Conservation (phyloP, 2,329 filamentous ascomycete species). For the Nemania sp. region DNA sequence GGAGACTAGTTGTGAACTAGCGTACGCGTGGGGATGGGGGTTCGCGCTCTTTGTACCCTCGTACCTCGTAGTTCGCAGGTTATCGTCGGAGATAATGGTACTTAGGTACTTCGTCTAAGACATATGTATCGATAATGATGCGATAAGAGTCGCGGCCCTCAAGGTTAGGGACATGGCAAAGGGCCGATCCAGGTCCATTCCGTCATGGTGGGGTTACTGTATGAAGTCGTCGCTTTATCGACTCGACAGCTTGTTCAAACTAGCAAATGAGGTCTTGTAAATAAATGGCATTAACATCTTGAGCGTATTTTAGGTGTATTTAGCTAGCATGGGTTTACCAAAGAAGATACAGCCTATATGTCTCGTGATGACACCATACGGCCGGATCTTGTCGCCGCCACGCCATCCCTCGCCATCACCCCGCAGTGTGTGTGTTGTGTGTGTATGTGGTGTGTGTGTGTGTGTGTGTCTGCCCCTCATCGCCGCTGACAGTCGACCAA, state of each 20-base stretch:
- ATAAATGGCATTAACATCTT: background rate
- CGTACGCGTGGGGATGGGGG: background rate
- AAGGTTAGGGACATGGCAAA: too few relatives aligned
- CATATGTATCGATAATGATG: background rate
- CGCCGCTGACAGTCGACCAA: background rate
- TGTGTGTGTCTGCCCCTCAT: conserved; percentile 24
- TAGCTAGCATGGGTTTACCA: background rate
- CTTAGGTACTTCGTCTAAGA: background rate
- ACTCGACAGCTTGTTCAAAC: background rate
- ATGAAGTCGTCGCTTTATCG: background rate
- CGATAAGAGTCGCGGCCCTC: background rate
- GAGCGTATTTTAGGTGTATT: background rate
- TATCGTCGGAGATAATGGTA: background rate
- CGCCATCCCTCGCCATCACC: background rate
- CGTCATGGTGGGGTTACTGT: background rate
- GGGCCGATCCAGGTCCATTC: background rate
- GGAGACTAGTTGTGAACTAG: background rate
- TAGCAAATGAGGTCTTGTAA: background rate
- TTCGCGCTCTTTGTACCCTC: too few relatives aligned
- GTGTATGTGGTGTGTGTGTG: too few relatives aligned
- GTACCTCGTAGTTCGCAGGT: too few relatives aligned
- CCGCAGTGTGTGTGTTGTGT: conserved; percentile 4
- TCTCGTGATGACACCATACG: background rate
- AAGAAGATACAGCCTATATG: background rate
- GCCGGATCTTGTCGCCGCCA: background rate